Conservation (phyloP, 768 basidiomycete species). For the Termitomyces sp. region DNA sequence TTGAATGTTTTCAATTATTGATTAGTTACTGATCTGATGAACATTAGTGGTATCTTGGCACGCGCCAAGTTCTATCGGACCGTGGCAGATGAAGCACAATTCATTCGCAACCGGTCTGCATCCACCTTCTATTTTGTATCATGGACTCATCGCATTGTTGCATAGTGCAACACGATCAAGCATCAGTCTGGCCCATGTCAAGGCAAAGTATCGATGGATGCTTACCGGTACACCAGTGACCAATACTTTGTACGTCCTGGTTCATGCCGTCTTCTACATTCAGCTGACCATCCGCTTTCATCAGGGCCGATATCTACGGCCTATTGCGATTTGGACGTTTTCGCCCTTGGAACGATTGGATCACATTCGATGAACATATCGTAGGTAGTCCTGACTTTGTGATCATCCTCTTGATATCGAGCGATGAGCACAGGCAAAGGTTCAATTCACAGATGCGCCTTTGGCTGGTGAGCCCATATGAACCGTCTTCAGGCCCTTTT, state of each 20-base stretch:
- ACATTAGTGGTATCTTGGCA: slow-evolving; percentile 51
- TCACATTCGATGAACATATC: slow-evolving; percentile 52
- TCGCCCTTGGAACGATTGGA: slow-evolving; percentile 71
- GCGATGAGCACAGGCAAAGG: slow-evolving; percentile 30
- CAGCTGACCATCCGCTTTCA: neutral
- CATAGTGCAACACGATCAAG: slow-evolving; percentile 51
- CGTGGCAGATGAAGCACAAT: slow-evolving; percentile 77
- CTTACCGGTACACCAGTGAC: slow-evolving; percentile 75
- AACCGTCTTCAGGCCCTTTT: neutral
- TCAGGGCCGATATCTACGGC: slow-evolving; percentile 65
- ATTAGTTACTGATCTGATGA: neutral
- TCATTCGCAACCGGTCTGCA: slow-evolving; percentile 56
- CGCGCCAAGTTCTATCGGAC: slow-evolving; percentile 61
- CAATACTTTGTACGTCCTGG: slow-evolving; percentile 48
- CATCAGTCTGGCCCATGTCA: slow-evolving; percentile 51
- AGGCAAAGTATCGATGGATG: slow-evolving; percentile 70
- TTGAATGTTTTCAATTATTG: neutral
- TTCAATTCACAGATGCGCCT: slow-evolving; percentile 51
- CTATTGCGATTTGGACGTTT: slow-evolving; percentile 65
- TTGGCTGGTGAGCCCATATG: slow-evolving; percentile 42
- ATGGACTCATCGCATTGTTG: neutral
- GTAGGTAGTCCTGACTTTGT: slow-evolving; percentile 24
- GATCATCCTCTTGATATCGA: neutral
- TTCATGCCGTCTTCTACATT: neutral
- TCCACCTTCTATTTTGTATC: neutral